Base-by-base conservation (phyloP, 2,329 filamentous ascomycete species). In the Fusarium tjaetaba region DNA sequence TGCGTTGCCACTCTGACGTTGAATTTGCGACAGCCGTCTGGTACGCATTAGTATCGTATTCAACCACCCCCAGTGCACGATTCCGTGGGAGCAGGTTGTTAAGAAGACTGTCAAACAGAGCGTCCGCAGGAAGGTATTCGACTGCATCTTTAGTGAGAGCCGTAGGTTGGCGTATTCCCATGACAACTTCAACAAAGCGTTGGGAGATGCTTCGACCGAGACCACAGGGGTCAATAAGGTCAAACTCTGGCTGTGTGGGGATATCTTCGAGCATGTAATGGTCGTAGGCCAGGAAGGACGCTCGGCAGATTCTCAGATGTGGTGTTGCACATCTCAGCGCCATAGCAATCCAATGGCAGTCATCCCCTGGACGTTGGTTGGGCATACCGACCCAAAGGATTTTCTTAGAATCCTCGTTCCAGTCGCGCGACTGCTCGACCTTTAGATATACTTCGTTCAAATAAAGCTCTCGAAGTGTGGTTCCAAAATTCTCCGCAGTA, bases 361-460 rank as follows among this genome's bases (percentile, higher is more conserved):
- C 78, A 20, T 79, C 75, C 8, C 70, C 70, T 1, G 85, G 85
- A 2, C 81, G 80, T 41, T 80, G 76, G 66, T 86, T 86, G 11
- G 85, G 85, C 15, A 85, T 53, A 20, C 85, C 85, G 52, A 87
- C 78, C 85, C 85, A 87, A 26, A 87, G 80, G 11, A 81, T 76
- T 65, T 81, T 79, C 56, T 77, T 77, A 4, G 77, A 76, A 59
- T 82, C 79, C 22, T 79, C 69, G 61, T 83, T 82, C 65, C 77
- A 79, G 42, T 80, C 73, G 45, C 70, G 61, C n/a, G 79, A 78
- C 64, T 84, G 82, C 42, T 82, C 78, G 13, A 79, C 81, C 76
- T 86, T 86, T 49, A 87, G 80, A 64, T 84, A 85, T 18, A 87
- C 82, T 55, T 85, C 81, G 65, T 84, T 85, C 4, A 87, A 79